A percentile compares a stretch with the other conserved stretches of the same genome.
Conservation (phyloP, 306 rosid species). For the Alnus glutinosa region DNA sequence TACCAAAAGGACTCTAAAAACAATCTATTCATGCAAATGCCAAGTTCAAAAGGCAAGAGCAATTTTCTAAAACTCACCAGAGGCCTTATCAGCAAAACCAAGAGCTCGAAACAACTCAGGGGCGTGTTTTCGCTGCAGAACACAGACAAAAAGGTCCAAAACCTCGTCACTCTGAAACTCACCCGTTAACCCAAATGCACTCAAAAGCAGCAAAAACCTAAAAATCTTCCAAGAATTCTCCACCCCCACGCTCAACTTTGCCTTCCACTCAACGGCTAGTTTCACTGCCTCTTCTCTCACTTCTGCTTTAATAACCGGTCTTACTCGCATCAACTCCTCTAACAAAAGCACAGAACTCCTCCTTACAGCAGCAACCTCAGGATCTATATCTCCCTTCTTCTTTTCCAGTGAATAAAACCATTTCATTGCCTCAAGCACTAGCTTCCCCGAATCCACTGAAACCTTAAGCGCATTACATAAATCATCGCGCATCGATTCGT, state of each 20-base stretch:
- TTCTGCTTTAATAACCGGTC: slow-evolving; percentile 16
- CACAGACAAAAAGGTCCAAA: slow-evolving; percentile 19
- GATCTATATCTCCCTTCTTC: background rate
- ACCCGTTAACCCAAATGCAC: slow-evolving; percentile 30
- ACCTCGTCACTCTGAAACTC: slow-evolving; percentile 37
- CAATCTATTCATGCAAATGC: background rate
- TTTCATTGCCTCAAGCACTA: slow-evolving; percentile 39
- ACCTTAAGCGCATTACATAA: slow-evolving; percentile 25
- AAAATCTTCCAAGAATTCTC: slow-evolving; percentile 29
- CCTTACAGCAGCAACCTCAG: slow-evolving; percentile 23
- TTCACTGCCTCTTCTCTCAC: slow-evolving; percentile 28
- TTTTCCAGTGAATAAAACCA: slow-evolving; percentile 29
- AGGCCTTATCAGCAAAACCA: slow-evolving; percentile 36
- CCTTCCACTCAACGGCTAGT: slow-evolving; percentile 37
- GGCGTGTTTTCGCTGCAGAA: slow-evolving; percentile 30
- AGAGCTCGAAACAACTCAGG: slow-evolving; percentile 38
- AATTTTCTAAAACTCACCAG: slow-evolving; percentile 32
- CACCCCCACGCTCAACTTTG: slow-evolving; percentile 19
- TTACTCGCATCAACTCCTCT: slow-evolving; percentile 34
- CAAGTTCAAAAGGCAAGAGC: background rate
- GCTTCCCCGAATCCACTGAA: slow-evolving; percentile 22
- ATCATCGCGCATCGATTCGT: slow-evolving; percentile 20
- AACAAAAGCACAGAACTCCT: slow-evolving; percentile 40
- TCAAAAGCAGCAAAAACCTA: slow-evolving; percentile 35
- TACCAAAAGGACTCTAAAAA: background rate